These are phyloP conservation scores for Hypoxylon rickii DNA, from an alignment of 495 filamentous ascomycete genomes.

Conservation along the genomic window DNA sequence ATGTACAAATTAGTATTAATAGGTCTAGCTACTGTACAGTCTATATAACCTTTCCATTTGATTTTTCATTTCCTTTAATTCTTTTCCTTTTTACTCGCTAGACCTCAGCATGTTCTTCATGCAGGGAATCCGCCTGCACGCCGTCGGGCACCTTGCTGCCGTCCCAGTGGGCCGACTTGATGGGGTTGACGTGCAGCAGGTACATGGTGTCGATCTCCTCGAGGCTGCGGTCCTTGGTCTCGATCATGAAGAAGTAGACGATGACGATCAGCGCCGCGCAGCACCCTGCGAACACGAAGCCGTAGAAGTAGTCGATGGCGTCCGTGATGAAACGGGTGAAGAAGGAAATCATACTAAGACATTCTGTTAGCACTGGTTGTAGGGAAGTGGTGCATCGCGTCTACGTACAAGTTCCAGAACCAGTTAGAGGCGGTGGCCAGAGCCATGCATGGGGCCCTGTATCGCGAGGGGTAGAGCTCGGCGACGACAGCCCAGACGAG, in stretches of 20 bases:
- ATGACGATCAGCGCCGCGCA: slow-evolving; percentile 68
- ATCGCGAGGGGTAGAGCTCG: slow-evolving; percentile 80
- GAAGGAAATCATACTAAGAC: slow-evolving; percentile 63
- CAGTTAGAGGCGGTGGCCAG: slow-evolving; percentile 82
- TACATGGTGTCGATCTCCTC: slow-evolving; percentile 85
- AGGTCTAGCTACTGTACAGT: too few species aligned
- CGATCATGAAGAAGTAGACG: slow-evolving; percentile 75
- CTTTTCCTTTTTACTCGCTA: not conserved
- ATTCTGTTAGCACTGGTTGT: slow-evolving; percentile 52
- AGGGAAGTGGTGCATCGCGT: too few species aligned
- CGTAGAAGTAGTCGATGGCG: slow-evolving; percentile 78
- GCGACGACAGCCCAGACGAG: slow-evolving; percentile 80
- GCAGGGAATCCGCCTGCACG: slow-evolving; percentile 5
- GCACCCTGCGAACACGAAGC: slow-evolving; percentile 81
- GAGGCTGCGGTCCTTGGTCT: slow-evolving; percentile 59
- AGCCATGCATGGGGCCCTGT: slow-evolving; percentile 76
- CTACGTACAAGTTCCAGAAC: slow-evolving; percentile 81
- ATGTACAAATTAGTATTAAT: too few species aligned
- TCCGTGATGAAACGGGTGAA: slow-evolving; percentile 80
- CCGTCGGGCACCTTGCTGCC: slow-evolving; percentile 35
- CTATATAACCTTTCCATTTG: not conserved
- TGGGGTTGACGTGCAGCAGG: slow-evolving; percentile 69
- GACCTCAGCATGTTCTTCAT: slow-evolving; percentile 22
- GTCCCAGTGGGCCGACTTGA: slow-evolving; percentile 61
- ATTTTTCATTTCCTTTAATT: slow-evolving; percentile 1